Evolutionary conservation across 2,329 filamentous ascomycete species (phyloP), one percentile per base, ranked within the genome.

Genomic region (Aureobasidium sp.): DNA sequence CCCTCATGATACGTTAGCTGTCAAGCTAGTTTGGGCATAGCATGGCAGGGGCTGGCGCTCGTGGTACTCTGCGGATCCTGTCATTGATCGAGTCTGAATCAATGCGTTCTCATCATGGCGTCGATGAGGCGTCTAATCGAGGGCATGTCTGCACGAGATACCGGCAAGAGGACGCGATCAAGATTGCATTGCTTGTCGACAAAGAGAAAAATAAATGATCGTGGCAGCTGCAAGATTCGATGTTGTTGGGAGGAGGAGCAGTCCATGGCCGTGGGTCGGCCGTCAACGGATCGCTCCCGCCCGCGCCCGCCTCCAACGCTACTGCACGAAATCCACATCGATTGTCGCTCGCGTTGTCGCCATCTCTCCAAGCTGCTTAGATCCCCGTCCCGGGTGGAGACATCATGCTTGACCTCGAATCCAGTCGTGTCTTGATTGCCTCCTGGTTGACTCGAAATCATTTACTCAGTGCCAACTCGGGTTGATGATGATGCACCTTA

Each of bases 21-120:
- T 59, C 57, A 59, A 25, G 34, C 57, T 50, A 42, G 44, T 41
- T 59, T 59, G 45, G 57, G 57, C 2, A 59, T 59, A 59, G 57
- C 21, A 16, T 58, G 32, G 42, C 37, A 47, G 53, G 30, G 21
- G 42, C 45, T 16, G 39, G 54, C 21, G 42, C 54, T 58, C 54
- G 42, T 58, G 54, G 42, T 34, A 48, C 34, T 13, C 41, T 42
- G 54, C 54, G 21, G 42, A 34, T 59, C 45, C 34, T 59, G 44
- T 50, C 45, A 50, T 58, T 58, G 54, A 58, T 48, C 34, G 25
- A 58, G 54, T 30, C 30, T 58, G 54, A 58, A 58, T 48, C 54
- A 44, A 48, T 58, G 54, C 54, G 21, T 37, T 29, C 11, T 29
- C 25, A 29, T 36, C 32, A 48, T 39, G 54, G 54, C 54, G 54